Evolutionary conservation across 192 early-diverging fungal genomes (phyloP).

Genomic region (Ramicandelaber brevisporus): DNA sequence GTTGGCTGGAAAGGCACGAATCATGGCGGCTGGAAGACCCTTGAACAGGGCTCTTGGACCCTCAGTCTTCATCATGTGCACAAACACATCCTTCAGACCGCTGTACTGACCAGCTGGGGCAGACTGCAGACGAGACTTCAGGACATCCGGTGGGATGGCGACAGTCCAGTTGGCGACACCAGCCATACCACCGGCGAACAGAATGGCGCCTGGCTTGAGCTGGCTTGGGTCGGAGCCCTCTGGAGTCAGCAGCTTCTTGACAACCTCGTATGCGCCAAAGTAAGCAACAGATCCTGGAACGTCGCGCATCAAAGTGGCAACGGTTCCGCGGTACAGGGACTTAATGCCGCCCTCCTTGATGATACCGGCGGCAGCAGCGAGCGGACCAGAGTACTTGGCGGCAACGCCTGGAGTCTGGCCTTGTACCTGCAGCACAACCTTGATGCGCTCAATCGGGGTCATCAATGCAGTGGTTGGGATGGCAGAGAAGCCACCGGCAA

Average conservation of each 20-base stretch:
- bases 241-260: slow-evolving; percentile 43
- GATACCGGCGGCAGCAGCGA: slow-evolving; percentile 62
- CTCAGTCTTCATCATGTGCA: slow-evolving; percentile 23
- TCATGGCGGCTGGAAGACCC: slow-evolving; percentile 61
- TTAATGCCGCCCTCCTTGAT: slow-evolving; percentile 67
- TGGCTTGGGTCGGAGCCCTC: slow-evolving; percentile 38
- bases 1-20: slow-evolving; percentile 58
- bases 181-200: slow-evolving; percentile 93
- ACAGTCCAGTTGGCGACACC: slow-evolving; percentile 90
- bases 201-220: slow-evolving; percentile 49
- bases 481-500: slow-evolving; percentile 88
- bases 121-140: slow-evolving; percentile 56
- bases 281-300: slow-evolving; percentile 84
- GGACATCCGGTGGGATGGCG: slow-evolving; percentile 55
- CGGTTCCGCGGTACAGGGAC: slow-evolving; percentile 77
- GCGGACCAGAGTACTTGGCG: slow-evolving; percentile 68
- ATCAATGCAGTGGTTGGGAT: slow-evolving; percentile 84
- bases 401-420: slow-evolving; percentile 10
- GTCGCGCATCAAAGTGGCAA: slow-evolving; percentile 83
- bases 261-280: slow-evolving; percentile 83
- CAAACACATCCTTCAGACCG: slow-evolving; percentile 19
- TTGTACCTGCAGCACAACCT: slow-evolving; percentile 74
- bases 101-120: slow-evolving; percentile 23
- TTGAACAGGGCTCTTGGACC: slow-evolving; percentile 44
- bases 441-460: slow-evolving; percentile 89